Percentiles rank a stretch among this genome's conserved stretches.
Evolutionary conservation across 495 filamentous ascomycete species (phyloP).

Genomic region (Aspergillus ostianus): DNA sequence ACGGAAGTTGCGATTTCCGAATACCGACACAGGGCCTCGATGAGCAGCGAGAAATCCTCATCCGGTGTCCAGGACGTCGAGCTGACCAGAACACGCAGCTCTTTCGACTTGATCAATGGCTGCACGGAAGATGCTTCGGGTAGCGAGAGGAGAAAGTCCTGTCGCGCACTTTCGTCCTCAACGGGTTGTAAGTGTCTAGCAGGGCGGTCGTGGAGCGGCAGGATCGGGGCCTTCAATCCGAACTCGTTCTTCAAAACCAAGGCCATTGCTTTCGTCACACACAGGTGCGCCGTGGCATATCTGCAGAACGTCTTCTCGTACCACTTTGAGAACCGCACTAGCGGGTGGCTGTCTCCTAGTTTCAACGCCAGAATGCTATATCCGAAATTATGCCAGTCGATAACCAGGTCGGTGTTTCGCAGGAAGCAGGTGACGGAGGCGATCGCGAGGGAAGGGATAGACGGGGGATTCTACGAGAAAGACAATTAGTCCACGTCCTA

Average conservation of each 20-base stretch:
- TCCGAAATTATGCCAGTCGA: constrained; percentile 99
- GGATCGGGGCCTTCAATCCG: constrained; percentile 57
- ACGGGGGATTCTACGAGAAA: constrained; percentile 77
- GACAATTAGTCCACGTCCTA: background rate
- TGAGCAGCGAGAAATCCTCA: constrained; percentile 88
- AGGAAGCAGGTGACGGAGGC: constrained; percentile 70
- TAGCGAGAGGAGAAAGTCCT: constrained; percentile 58
- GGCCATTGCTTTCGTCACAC: constrained; percentile 87
- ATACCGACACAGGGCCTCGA: constrained; percentile 78
- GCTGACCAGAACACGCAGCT: constrained; percentile 71
- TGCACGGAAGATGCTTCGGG: constrained; percentile 57
- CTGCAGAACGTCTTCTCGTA: constrained; percentile 74
- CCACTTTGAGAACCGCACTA: constrained; percentile 69
- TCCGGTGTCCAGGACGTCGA: constrained; percentile 96
- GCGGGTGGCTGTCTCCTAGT: constrained; percentile 60
- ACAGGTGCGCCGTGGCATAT: constrained; percentile 71
- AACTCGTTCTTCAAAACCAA: constrained; percentile 66
- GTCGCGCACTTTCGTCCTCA: constrained; percentile 39
- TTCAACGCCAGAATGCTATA: constrained; percentile 87
- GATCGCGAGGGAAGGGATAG: constrained; percentile 83
- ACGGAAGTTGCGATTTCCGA: constrained; percentile 46
- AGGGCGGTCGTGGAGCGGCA: constrained; percentile 83
- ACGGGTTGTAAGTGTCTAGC: constrained; percentile 78
- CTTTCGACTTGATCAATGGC: constrained; percentile 52
- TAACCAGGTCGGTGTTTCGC: constrained; percentile 76